Evolutionary conservation across 441 rosid species (phyloP).

Genomic region (Eruca vesicaria): DNA sequence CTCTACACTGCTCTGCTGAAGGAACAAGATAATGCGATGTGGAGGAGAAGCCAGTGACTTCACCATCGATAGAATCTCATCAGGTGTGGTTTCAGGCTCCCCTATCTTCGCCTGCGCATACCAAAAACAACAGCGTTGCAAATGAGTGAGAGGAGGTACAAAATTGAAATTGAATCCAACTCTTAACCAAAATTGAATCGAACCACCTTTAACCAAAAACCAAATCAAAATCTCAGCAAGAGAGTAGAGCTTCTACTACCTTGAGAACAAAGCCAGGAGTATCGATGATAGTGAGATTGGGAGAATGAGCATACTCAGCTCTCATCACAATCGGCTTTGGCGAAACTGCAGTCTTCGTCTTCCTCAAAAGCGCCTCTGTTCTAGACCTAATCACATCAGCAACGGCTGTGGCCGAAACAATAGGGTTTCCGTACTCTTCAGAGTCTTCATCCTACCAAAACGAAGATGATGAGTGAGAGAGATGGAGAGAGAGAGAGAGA

Average conservation of each 20-base stretch:
- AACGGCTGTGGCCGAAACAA: conserved; percentile 61
- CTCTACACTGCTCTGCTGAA: conserved; percentile 96
- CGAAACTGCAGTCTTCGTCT: conserved; percentile 73
- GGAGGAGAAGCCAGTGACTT: conserved; percentile 93
- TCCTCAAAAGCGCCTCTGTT: conserved; percentile 64
- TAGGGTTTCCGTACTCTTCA: conserved; percentile 76
- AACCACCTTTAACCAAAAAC: neutral
- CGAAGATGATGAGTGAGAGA: no score
- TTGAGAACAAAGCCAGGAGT: conserved; percentile 97
- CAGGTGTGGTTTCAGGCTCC: conserved; percentile 90
- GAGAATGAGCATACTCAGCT: conserved; percentile 95
- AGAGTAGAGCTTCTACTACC: conserved; percentile 46
- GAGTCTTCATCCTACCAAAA: conserved; percentile 76
- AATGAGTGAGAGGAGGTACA: neutral
- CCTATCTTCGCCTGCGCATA: conserved; percentile 82
- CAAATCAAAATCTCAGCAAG: neutral
- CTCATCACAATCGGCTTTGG: conserved; percentile 93
- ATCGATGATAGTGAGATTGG: conserved; percentile 90
- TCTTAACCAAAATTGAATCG: no score
- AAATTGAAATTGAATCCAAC: no score
- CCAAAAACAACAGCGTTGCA: neutral
- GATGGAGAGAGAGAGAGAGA: no score
- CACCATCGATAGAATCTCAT: conserved; percentile 92
- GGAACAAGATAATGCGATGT: conserved; percentile 83
- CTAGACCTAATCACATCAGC: conserved; percentile 77